A percentile compares a stretch with the other conserved stretches of the same genome.
These are phyloP conservation scores for Chaetomium globosum DNA, from an alignment of 2,329 filamentous ascomycete genomes.

Conservation along the genomic window DNA sequence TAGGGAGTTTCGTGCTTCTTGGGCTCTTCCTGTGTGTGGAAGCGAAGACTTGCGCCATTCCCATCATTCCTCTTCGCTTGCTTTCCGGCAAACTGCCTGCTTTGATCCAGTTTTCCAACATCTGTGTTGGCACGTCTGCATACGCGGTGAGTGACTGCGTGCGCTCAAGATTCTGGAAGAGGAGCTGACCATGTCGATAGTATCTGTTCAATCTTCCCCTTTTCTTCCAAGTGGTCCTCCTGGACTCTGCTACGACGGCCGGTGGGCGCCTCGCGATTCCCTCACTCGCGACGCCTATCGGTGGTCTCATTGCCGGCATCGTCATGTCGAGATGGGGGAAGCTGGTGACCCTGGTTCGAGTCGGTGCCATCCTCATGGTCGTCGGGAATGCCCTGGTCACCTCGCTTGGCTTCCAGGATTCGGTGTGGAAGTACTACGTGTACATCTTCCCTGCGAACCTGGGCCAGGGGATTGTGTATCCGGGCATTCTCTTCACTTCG, in stretches of 20 bases:
- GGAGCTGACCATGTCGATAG: conserved; percentile 37
- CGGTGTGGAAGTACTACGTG: conserved; percentile 57
- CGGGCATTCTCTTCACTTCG: conserved; percentile 62
- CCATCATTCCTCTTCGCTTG: conserved; percentile 58
- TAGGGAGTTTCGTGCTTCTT: conserved; percentile 49
- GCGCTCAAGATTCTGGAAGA: not conserved
- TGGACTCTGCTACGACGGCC: conserved; percentile 65
- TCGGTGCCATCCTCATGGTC: conserved; percentile 56
- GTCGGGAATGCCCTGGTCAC: conserved; percentile 57
- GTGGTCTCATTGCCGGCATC: conserved; percentile 59
- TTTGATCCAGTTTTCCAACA: conserved; percentile 59
- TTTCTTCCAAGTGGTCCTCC: conserved; percentile 68
- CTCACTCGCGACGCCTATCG: conserved; percentile 61
- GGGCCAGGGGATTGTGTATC: conserved; percentile 63
- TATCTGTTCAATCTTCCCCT: conserved; percentile 71
- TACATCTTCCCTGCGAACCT: conserved; percentile 62
- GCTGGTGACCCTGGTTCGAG: conserved; percentile 55
- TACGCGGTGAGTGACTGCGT: conserved; percentile 57
- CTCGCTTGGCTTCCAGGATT: conserved; percentile 53
- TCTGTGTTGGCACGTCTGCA: conserved; percentile 62
- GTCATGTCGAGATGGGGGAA: conserved; percentile 61
- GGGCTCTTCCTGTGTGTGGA: conserved; percentile 53
- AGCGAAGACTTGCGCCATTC: conserved; percentile 52
- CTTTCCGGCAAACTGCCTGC: conserved; percentile 57
- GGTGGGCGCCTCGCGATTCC: conserved; percentile 66